Base-by-base conservation (phyloP, 2,329 filamentous ascomycete genomes). In the Fusarium transvaalense region DNA sequence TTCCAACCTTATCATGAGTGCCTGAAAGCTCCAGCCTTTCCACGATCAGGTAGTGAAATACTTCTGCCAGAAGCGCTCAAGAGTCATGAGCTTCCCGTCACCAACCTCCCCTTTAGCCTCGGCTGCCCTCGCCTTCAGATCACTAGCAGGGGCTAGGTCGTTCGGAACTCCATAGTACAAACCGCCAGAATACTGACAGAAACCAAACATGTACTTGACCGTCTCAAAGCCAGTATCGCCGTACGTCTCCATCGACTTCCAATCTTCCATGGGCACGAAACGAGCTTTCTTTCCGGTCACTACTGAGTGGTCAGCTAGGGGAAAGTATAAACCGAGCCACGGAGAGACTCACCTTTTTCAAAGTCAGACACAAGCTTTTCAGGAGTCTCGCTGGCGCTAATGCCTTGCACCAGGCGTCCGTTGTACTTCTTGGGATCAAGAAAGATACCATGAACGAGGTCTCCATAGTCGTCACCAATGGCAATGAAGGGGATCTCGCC, bases 391-490 rank as follows among this genome's bases (percentile, higher is more conserved):
- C 78, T 74, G 23, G 76, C 69, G 61, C 81, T 82, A 41, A 79
- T 72, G 2, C 75, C 80, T 15, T 82, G 81, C 0, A 82, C 64
- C 1, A 80, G 67, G 6, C 64, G 68, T 2, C 78, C 76, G 61
- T 78, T 77, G 72, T 78, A 81, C 38, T 75, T 74, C 43, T 73
- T 72, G 0, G 81, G 81, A 14, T 78, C 74, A 10, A 83, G 74
- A 19, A 83, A 79, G 5, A 82, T 73, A 4, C 81, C 82, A 29
- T 84, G 82, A 13, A 84, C 78, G 19, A 83, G 75, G 53, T 84
- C 82, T 6, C 82, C 82, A 56, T 77, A 84, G 68, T 84, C 82
- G 34, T 81, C 76, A 1, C 61, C 65, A 5, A 83, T 78, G 27
- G 75, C 73, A 25, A 84, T 75, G 63, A 78, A 82, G 0, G 80